These are phyloP conservation scores for Coniochaeta pulveracea DNA, from an alignment of 2,329 filamentous ascomycete species.

Conservation along the genomic window DNA sequence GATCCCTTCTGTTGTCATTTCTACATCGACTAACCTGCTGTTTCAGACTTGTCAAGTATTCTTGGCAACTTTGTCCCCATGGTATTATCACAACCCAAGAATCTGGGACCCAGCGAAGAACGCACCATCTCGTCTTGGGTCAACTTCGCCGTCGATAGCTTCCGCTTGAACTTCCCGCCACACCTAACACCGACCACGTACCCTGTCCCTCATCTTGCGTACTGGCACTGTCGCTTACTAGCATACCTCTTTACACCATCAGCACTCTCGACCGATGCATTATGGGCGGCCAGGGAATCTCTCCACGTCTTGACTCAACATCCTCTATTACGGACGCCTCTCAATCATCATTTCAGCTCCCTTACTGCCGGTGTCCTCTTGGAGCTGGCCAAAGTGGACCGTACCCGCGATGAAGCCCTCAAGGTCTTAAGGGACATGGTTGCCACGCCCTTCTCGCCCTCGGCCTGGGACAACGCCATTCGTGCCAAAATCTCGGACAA, in stretches of 20 bases:
- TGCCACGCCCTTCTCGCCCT: slow-evolving; percentile 36
- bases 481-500: slow-evolving; percentile 38
- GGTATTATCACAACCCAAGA: slow-evolving; percentile 28
- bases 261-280: slow-evolving; percentile 41
- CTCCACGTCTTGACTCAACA: slow-evolving; percentile 45
- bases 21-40: background rate
- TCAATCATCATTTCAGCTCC: slow-evolving; percentile 56
- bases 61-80: slow-evolving; percentile 37
- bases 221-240: slow-evolving; percentile 59
- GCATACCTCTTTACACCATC: slow-evolving; percentile 48
- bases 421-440: slow-evolving; percentile 43
- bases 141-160: slow-evolving; percentile 50
- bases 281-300: slow-evolving; percentile 49
- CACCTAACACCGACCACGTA: slow-evolving; percentile 38
- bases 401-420: slow-evolving; percentile 44
- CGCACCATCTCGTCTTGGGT: slow-evolving; percentile 37
- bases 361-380: slow-evolving; percentile 49
- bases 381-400: slow-evolving; percentile 43
- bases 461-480: slow-evolving; percentile 46
- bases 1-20: background rate
- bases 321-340: slow-evolving; percentile 43
- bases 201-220: slow-evolving; percentile 52
- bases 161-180: slow-evolving; percentile 51
- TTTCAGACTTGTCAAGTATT: slow-evolving; percentile 13
- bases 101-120: slow-evolving; percentile 27